A percentile compares a stretch with the other conserved stretches of the same genome.
These are phyloP conservation scores for Abrus pulchellus DNA, from an alignment of 306 rosid species.

Conservation along the genomic window DNA sequence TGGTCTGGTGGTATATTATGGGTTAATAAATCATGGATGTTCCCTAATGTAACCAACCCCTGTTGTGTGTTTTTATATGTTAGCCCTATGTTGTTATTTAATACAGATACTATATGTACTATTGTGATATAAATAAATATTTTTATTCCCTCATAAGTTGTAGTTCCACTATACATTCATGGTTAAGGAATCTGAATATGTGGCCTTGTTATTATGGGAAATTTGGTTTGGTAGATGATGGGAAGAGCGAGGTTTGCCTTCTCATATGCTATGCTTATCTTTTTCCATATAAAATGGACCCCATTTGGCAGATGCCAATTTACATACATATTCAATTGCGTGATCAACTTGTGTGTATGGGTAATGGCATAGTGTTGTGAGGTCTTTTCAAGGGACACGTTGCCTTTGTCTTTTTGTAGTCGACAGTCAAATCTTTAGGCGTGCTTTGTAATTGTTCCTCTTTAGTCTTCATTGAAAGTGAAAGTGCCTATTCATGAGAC, in stretches of 20 bases:
- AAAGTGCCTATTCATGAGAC: conserved; percentile 31
- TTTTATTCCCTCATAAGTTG: neutral
- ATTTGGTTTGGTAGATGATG: conserved; percentile 9
- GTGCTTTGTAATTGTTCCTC: conserved; percentile 17
- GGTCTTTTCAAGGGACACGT: conserved; percentile 47
- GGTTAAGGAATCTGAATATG: conserved; percentile 25
- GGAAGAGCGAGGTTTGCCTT: neutral
- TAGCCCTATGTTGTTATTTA: conserved; percentile 31
- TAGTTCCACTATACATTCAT: neutral
- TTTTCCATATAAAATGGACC: conserved; percentile 42
- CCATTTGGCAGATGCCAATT: conserved; percentile 51
- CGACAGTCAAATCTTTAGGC: conserved; percentile 45
- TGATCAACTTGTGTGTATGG: conserved; percentile 37
- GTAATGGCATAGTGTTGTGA: conserved; percentile 37
- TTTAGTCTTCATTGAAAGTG: conserved; percentile 37
- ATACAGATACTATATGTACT: conserved; percentile 26
- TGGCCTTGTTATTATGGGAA: conserved; percentile 13
- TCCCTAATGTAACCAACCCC: conserved; percentile 43
- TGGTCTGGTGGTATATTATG: conserved; percentile 34
- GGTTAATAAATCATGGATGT: conserved; percentile 53
- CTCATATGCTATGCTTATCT: conserved; percentile 34
- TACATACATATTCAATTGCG: conserved; percentile 40
- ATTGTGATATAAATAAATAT: conserved; percentile 63
- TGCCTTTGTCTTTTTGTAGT: conserved; percentile 43
- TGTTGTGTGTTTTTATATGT: conserved; percentile 30